These are phyloP conservation scores for Kodamaea laetipori DNA, from an alignment of 805 yeast species.

Conservation along the genomic window DNA sequence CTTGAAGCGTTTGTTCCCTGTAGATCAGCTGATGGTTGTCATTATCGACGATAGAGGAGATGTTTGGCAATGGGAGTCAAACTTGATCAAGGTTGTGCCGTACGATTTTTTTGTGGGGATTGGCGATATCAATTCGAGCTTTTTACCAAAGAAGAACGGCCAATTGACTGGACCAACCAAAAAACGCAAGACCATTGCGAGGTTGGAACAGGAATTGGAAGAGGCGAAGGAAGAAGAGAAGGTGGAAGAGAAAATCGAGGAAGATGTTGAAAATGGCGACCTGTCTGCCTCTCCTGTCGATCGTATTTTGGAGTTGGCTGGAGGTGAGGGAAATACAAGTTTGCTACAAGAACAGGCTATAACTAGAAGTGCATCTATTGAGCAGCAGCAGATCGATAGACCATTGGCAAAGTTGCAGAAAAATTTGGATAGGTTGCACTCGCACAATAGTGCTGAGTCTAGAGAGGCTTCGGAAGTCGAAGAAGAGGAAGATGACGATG, in stretches of 20 bases:
- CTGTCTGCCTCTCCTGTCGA: conserved; percentile 45
- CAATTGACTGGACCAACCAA: conserved; percentile 62
- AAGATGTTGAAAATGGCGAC: conserved; percentile 4
- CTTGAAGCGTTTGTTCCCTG: conserved; percentile 85
- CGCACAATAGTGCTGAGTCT: conserved; percentile 19
- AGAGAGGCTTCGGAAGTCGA: conserved; percentile 28
- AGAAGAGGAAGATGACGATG: conserved; percentile 36
- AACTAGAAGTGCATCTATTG: conserved; percentile 69
- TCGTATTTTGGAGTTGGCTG: conserved; percentile 49
- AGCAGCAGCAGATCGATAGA: conserved; percentile 77
- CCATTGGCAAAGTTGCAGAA: conserved; percentile 84
- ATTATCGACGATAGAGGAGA: conserved; percentile 97
- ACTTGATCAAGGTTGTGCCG: conserved; percentile 89
- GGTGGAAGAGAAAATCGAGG: conserved; percentile 13
- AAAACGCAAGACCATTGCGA: conserved; percentile 57
- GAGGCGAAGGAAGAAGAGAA: conserved; percentile 17
- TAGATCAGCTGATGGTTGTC: conserved; percentile 94
- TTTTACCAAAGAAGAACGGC: conserved; percentile 77
- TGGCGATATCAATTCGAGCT: conserved; percentile 94
- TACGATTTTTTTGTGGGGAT: conserved; percentile 95
- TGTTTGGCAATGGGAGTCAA: conserved; percentile 97
- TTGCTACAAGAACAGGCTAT: conserved; percentile 57
- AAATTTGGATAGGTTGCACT: conserved; percentile 57
- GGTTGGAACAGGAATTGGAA: conserved; percentile 48
- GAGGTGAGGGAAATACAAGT: conserved; percentile 51